Evolutionary conservation across 129 eudicot genomes (phyloP).

Genomic region (Flaveria bidentis): DNA sequence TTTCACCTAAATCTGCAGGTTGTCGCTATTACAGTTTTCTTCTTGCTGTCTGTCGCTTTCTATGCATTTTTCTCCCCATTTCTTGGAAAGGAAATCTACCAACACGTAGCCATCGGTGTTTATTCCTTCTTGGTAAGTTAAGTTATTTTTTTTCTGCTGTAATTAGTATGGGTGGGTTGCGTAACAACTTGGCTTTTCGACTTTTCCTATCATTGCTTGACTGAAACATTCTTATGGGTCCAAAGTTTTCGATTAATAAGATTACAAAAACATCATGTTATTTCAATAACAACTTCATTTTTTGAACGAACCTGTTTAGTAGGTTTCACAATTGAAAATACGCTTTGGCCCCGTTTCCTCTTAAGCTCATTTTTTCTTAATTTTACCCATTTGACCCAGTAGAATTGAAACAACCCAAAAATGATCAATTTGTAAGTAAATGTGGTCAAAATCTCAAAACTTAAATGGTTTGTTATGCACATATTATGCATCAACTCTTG

Average conservation of each 20-base stretch:
- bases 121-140: conserved; percentile 75
- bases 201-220: background rate
- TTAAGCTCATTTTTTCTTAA: background rate
- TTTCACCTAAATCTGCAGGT: conserved; percentile 51
- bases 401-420: too few relatives aligned
- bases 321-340: background rate
- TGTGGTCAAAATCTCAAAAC: background rate
- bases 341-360: background rate
- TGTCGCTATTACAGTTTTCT: conserved; percentile 87
- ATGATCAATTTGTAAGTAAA: background rate
- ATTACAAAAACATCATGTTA: too few relatives aligned
- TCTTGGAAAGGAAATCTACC: conserved; percentile 72
- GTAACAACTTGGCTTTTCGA: background rate
- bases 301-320: background rate
- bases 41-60: conserved; percentile 73
- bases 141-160: conserved; percentile 12
- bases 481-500: conserved; percentile 16
- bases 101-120: conserved; percentile 67
- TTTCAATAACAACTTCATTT: background rate
- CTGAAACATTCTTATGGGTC: background rate
- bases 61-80: conserved; percentile 97
- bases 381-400: too few relatives aligned
- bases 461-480: background rate
- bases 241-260: background rate
- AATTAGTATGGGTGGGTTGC: background rate